Evolutionary conservation across 2,329 filamentous ascomycete species (phyloP).

Genomic region (Diaporthe velutina): DNA sequence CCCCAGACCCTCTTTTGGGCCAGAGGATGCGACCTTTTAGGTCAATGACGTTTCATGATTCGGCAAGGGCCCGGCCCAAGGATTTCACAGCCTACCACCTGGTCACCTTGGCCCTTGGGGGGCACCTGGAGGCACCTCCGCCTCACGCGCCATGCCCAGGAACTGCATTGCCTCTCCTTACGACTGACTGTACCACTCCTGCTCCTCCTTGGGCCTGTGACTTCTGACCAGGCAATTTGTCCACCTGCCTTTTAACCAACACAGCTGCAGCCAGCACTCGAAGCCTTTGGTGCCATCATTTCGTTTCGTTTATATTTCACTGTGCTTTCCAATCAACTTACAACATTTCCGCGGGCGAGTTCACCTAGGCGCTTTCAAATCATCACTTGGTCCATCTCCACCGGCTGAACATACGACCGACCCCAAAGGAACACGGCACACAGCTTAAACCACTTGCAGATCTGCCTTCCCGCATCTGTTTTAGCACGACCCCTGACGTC

Average conservation of each 20-base stretch:
- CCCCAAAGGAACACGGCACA: neutral
- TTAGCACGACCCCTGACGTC: constrained; percentile 36
- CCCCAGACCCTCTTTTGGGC: constrained; percentile 32
- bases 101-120: neutral
- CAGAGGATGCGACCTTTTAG: constrained; percentile 27
- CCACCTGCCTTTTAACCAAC: constrained; percentile 11
- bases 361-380: neutral
- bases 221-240: constrained; percentile 4
- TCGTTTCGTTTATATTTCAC: neutral
- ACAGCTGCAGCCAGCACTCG: constrained; percentile 1
- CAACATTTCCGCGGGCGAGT: constrained; percentile 8
- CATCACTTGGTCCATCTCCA: neutral
- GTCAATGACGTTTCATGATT: constrained; percentile 33
- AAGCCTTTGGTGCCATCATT: constrained; percentile 3
- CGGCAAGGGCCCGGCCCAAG: constrained; percentile 21
- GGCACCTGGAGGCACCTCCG: constrained; percentile 26
- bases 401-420: neutral
- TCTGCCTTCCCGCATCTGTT: constrained; percentile 30
- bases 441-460: neutral
- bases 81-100: constrained; percentile 8
- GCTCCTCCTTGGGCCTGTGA: constrained; percentile 2
- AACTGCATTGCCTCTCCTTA: constrained; percentile 24
- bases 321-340: neutral
- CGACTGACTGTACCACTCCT: constrained; percentile 3
- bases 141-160: constrained; percentile 15